A percentile compares a stretch with the other conserved stretches of the same genome.
phyloP scores from a whole-genome alignment of 2,329 filamentous ascomycete genomes.

The Fusarium acutatum region DNA sequence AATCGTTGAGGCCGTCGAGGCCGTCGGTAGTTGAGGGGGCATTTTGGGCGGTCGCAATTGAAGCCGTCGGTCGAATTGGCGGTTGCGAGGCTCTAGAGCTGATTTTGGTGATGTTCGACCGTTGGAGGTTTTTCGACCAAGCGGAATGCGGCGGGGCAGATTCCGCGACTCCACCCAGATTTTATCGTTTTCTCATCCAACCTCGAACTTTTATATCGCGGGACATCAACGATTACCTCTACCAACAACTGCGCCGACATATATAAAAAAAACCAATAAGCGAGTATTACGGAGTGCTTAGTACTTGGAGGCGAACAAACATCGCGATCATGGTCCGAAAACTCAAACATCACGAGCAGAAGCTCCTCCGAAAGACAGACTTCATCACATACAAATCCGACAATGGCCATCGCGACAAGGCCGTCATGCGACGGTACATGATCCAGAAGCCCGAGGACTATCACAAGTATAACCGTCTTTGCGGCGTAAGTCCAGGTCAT shows the following conservation, averaged over 20 bases:
- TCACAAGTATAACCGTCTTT: conserved; percentile 70
- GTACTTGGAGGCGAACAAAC: background rate
- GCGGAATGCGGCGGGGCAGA: conserved; percentile 36
- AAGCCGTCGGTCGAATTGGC: background rate
- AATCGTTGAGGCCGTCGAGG: conserved; percentile 33
- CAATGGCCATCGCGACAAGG: conserved; percentile 82
- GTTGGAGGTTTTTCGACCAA: conserved; percentile 40
- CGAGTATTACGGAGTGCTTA: background rate
- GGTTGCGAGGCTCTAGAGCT: conserved; percentile 8
- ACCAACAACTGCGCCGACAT: background rate
- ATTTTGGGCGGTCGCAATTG: conserved; percentile 44
- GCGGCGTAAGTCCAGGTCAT: conserved; percentile 67
- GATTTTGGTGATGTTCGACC: conserved; percentile 27
- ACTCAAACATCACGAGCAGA: conserved; percentile 96
- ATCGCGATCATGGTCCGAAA: conserved; percentile 81
- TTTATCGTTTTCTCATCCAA: conserved; percentile 38
- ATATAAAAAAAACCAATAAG: background rate
- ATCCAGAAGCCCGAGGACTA: conserved; percentile 93
- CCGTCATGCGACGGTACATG: conserved; percentile 84
- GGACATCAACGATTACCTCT: background rate
- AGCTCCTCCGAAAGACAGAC: conserved; percentile 91
- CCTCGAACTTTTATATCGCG: conserved; percentile 8
- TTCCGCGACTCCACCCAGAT: conserved; percentile 42
- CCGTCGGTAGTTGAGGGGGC: conserved; percentile 51
- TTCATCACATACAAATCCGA: conserved; percentile 95